Conservation (phyloP, 768 basidiomycete species). For the Termitomyces sp. region DNA sequence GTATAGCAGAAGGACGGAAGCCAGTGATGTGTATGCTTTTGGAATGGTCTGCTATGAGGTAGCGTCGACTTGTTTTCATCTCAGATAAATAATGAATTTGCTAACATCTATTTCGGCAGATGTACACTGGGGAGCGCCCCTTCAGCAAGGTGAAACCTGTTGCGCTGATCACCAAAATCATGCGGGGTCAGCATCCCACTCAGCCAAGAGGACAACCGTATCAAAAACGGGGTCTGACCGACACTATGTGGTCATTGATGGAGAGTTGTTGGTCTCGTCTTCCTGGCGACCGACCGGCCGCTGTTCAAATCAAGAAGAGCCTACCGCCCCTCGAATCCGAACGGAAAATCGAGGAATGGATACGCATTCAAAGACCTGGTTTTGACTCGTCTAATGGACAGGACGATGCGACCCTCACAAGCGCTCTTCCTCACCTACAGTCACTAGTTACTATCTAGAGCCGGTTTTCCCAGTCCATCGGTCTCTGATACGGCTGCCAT, state of each 20-base stretch:
- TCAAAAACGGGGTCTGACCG: constrained; percentile 6
- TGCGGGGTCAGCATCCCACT: not conserved
- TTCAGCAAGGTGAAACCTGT: not conserved
- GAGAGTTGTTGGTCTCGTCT: constrained; percentile 5
- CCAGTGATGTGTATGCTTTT: constrained; percentile 18
- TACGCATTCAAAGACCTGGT: not conserved
- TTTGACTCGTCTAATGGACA: not conserved
- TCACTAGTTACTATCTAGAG: not conserved
- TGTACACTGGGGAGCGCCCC: constrained; percentile 1
- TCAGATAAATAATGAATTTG: constrained; percentile 24
- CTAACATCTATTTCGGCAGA: not conserved
- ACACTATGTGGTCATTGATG: constrained; percentile 10
- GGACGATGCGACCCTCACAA: not conserved
- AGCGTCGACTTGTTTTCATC: not conserved
- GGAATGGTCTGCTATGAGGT: constrained; percentile 17
- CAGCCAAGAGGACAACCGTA: not conserved
- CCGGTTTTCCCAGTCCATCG: too few species aligned
- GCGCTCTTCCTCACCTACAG: constrained; percentile 1
- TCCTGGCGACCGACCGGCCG: constrained; percentile 1
- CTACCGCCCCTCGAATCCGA: not conserved
- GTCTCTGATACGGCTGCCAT: not conserved
- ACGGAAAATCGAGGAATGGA: constrained; percentile 1
- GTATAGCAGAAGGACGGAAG: constrained; percentile 2
- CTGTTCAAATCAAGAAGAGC: not conserved
- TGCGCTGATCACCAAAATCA: not conserved